Base-by-base conservation (phyloP, 352 stramenopile genomes). In the Phytophthora megakarya region DNA sequence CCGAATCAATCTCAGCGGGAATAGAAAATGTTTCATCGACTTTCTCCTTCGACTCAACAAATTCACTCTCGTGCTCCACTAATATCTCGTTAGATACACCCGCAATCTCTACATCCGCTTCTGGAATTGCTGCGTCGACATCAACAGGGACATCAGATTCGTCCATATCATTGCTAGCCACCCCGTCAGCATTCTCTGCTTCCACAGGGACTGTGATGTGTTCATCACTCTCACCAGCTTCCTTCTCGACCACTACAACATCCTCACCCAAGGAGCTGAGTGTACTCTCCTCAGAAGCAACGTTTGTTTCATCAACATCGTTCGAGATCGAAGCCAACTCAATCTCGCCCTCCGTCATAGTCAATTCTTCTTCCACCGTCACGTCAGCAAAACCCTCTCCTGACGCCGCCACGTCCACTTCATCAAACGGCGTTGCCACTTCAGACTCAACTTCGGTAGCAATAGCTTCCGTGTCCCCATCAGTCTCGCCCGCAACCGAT, bases 371-470 rank as follows among this genome's bases (percentile, higher is more conserved):
- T 22, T 57, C 39, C 7, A 15, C 40, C 40, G 39, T 10, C 23
- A 28, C 15, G 49, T 50, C 18, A 13, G 9, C 39, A 39, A 28
- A 5, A 18, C 35, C 26, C 28, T 58, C 58, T 21, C 57, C 46
- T 13, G 22, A 65, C 32, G 9, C 15, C 5, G 44, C 5, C 19
- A 22, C 26, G n/a, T 46, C 35, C n/a, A 57, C 49, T 59, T 67
- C 44, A 16, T 45, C 25, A 37, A 19, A 28, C 19, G 16, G 2
- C 3, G 19, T 18, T 23, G 46, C 47, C 40, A 16, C 16, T 16
- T 64, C 48, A 6, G 21, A 3, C 15, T 69, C 45, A 25, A 33
- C 19, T 15, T 44, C 19, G 18, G 8, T 35, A 5, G 16, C 9
- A 13, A 9, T 19, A 15, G 53, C 55, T 9, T 47, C n/a, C 16